Conservation (phyloP, 108 stramenopile species). For the Discostella pseudostelligera region DNA sequence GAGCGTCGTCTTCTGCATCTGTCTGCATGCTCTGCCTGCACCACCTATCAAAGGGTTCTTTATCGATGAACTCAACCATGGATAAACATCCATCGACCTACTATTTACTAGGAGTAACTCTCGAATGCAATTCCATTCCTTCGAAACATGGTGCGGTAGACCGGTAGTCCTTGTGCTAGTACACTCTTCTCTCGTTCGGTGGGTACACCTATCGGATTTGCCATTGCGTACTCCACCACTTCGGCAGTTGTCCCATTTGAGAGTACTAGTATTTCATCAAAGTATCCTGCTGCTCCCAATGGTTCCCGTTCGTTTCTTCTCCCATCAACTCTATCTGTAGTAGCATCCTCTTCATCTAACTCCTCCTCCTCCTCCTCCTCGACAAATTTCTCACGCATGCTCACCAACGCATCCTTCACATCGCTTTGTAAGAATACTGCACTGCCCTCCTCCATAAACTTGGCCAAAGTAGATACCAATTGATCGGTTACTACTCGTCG, state of each 20-base stretch:
- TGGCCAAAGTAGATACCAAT: constrained; percentile 64
- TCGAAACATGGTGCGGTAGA: constrained; percentile 68
- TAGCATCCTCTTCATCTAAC: constrained; percentile 44
- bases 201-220: constrained; percentile 73
- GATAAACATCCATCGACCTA: background rate
- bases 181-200: constrained; percentile 90
- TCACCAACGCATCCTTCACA: constrained; percentile 72
- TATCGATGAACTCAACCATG: background rate
- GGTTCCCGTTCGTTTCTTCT: background rate
- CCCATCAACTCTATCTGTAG: constrained; percentile 6
- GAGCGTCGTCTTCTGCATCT: too few relatives aligned
- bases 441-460: constrained; percentile 54
- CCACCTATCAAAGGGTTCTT: background rate
- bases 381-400: constrained; percentile 78
- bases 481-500: constrained; percentile 78
- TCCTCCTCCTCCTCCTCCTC: constrained; percentile 49
- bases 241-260: constrained; percentile 45
- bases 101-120: background rate
- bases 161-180: constrained; percentile 64
- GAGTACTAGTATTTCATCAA: constrained; percentile 6
- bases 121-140: constrained; percentile 41
- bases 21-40: too few relatives aligned
- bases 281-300: background rate
- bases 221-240: constrained; percentile 51
- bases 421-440: constrained; percentile 79